phyloP scores from a whole-genome alignment of 2,329 filamentous ascomycete genomes.

The Trichoderma oligosporum region DNA sequence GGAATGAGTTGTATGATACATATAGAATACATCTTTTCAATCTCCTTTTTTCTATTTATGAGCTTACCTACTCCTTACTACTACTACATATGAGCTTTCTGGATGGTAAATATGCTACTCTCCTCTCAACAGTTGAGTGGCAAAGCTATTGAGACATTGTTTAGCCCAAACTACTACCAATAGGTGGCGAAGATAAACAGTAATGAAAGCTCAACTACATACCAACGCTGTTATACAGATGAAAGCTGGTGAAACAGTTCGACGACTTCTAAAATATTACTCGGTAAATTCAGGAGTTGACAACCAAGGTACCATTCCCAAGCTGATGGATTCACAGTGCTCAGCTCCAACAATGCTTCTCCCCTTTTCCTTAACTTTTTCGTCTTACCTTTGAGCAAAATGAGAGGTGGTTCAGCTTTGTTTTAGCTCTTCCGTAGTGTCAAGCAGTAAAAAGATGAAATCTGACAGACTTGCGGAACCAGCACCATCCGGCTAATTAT shows the following conservation, averaged over 20 bases:
- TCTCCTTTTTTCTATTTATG: no score
- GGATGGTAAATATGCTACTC: background rate
- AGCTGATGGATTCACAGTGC: background rate
- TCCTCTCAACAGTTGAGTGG: background rate
- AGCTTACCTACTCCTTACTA: no score
- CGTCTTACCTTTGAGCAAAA: background rate
- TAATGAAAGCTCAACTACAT: background rate
- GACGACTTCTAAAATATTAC: background rate
- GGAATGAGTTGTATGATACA: no score
- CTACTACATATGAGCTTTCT: no score
- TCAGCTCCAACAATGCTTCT: background rate
- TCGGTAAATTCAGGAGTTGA: background rate
- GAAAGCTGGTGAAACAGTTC: background rate
- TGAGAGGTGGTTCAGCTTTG: no score
- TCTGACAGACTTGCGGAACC: conserved; percentile 15
- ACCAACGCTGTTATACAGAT: background rate
- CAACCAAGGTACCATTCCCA: background rate
- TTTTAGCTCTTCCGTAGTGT: no score
- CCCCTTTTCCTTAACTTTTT: background rate
- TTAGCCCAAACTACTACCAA: no score
- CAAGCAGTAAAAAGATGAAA: conserved; percentile 15
- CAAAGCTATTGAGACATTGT: no score
- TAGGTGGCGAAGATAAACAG: background rate
- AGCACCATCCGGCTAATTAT: background rate
- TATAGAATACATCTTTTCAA: no score